Evolutionary conservation across 2,329 filamentous ascomycete species (phyloP).

Genomic region (Venturia asperata): DNA sequence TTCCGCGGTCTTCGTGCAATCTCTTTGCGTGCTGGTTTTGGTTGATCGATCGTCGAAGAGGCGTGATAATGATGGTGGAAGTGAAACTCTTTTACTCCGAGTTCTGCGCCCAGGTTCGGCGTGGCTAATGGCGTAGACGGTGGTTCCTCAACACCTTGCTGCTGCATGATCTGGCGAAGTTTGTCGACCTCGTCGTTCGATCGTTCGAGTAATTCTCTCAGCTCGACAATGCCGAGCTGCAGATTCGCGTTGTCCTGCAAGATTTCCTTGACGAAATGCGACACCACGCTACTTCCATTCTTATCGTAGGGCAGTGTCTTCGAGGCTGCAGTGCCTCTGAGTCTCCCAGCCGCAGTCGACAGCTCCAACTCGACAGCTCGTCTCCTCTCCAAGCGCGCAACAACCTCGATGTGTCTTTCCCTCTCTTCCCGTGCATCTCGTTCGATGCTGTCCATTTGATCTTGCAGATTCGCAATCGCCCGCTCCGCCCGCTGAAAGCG

Average conservation of each 20-base stretch:
- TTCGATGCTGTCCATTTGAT: constrained; percentile 84
- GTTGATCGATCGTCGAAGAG: constrained; percentile 27
- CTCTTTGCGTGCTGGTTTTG: constrained; percentile 27
- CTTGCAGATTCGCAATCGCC: constrained; percentile 69
- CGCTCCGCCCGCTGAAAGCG: constrained; percentile 82
- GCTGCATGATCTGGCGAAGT: constrained; percentile 68
- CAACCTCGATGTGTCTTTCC: constrained; percentile 70
- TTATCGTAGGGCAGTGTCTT: constrained; percentile 39
- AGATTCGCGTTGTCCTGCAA: constrained; percentile 91
- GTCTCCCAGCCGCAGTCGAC: constrained; percentile 66
- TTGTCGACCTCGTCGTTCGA: constrained; percentile 92
- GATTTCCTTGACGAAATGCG: constrained; percentile 92
- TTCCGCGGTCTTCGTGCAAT: constrained; percentile 57
- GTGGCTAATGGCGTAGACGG: constrained; percentile 31
- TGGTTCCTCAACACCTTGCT: constrained; percentile 58
- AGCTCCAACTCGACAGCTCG: constrained; percentile 76
- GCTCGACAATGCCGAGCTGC: constrained; percentile 83
- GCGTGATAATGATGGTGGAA: constrained; percentile 93
- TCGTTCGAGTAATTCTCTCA: constrained; percentile 80
- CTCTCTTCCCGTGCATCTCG: constrained; percentile 72
- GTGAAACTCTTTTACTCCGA: constrained; percentile 61
- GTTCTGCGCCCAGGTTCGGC: constrained; percentile 63
- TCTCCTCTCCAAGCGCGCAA: constrained; percentile 76
- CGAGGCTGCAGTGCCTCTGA: constrained; percentile 66
- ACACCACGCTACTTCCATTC: constrained; percentile 65